Conservation (phyloP, 306 rosid genomes). For the Abrus pulchellus region DNA sequence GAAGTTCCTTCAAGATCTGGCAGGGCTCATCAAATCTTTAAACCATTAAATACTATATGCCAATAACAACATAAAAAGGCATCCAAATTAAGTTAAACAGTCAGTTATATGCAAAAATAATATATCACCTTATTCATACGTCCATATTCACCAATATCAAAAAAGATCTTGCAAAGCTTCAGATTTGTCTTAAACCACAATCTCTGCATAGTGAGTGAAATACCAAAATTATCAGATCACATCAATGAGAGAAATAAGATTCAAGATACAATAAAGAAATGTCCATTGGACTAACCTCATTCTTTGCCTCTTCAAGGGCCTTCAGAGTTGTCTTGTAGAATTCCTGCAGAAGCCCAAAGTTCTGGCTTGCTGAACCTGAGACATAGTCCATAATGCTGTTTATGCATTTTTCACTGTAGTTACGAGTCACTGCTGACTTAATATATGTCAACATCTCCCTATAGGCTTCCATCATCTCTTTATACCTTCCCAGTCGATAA, state of each 20-base stretch:
- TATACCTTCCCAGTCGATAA: conserved; percentile 89
- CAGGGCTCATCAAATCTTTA: conserved; percentile 36
- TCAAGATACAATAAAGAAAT: conserved; percentile 28
- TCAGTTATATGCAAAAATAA: neutral
- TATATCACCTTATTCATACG: conserved; percentile 90
- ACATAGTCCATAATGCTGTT: conserved; percentile 98
- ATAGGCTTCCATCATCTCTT: conserved; percentile 96
- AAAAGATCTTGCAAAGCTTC: conserved; percentile 98
- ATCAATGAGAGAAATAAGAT: no score
- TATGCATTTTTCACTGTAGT: conserved; percentile 96
- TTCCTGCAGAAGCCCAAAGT: conserved; percentile 89
- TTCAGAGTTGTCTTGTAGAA: conserved; percentile 94
- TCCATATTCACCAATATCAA: conserved; percentile 98
- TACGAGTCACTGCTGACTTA: conserved; percentile 94
- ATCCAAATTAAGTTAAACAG: conserved; percentile 1
- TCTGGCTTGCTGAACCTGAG: conserved; percentile 98
- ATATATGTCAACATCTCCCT: conserved; percentile 98
- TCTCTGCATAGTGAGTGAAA: conserved; percentile 65
- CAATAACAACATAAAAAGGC: conserved; percentile 12
- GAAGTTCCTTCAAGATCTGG: conserved; percentile 95
- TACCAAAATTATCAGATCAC: conserved; percentile 10
- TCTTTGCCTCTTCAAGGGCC: conserved; percentile 98
- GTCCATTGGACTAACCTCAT: conserved; percentile 67
- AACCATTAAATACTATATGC: conserved; percentile 39
- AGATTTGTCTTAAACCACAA: conserved; percentile 98